Conservation (phyloP, 768 basidiomycete species). For the Naganishia vishniacii region DNA sequence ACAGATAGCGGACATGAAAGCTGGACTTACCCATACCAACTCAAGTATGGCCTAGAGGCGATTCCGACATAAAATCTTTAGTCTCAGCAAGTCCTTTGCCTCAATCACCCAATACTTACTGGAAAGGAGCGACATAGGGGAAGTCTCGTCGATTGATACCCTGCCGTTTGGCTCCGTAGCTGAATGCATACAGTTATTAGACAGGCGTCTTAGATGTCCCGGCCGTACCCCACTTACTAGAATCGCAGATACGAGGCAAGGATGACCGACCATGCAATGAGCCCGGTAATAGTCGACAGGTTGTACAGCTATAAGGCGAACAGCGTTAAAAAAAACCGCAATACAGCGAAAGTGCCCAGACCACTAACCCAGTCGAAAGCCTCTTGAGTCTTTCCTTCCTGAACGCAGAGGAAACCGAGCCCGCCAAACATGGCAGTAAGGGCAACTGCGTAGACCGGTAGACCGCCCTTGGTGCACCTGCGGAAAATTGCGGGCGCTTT, state of each 20-base stretch:
- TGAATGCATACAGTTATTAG: no score
- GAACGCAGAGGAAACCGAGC: slow-evolving; percentile 29
- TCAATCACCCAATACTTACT: no score
- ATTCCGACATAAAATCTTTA: neutral
- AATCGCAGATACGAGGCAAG: slow-evolving; percentile 25
- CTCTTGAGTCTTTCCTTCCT: slow-evolving; percentile 9
- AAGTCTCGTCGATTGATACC: slow-evolving; percentile 43
- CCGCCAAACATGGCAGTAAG: slow-evolving; percentile 29
- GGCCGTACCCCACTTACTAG: no score
- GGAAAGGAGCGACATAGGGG: slow-evolving; percentile 48
- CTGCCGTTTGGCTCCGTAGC: slow-evolving; percentile 45
- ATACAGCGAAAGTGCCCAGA: slow-evolving; percentile 33
- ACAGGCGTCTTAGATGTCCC: no score
- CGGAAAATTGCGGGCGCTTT: slow-evolving; percentile 51
- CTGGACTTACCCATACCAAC: slow-evolving; percentile 20
- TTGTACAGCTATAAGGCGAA: slow-evolving; percentile 34
- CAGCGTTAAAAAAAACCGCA: neutral
- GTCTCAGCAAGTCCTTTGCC: no score
- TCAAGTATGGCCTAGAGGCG: slow-evolving; percentile 4
- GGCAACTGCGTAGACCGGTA: slow-evolving; percentile 36
- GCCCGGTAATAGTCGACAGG: slow-evolving; percentile 46
- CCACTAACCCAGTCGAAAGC: slow-evolving; percentile 30
- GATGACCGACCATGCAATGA: slow-evolving; percentile 47
- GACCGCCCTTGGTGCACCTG: slow-evolving; percentile 43
- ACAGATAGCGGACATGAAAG: no score